Evolutionary conservation across 2,329 filamentous ascomycete genomes (phyloP), one percentile per base, ranked within the genome.

Genomic region (Fragosphaeria purpurea): DNA sequence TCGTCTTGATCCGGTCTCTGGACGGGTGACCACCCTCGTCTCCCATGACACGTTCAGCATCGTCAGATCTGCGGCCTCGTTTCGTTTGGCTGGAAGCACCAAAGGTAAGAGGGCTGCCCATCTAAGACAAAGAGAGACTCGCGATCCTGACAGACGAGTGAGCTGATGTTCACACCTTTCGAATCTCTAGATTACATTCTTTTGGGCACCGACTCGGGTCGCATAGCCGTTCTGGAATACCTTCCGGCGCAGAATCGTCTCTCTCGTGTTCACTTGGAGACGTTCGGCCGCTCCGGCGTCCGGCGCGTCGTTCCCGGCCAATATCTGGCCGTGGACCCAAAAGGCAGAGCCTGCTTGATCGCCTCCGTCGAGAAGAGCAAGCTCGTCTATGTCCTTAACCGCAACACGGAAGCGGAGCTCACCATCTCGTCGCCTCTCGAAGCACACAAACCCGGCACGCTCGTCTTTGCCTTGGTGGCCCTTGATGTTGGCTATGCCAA

Each of bases 331-430:
- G 88, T 88, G 48, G 93, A 99, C 62, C 93, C 93, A 33, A 95
- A 95, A 67, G 93, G 93, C 50, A 82, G 93, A 71, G 94, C 94
- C 50, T 95, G 91, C 63, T 76, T 99, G 64, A 87, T 97, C 55
- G 89, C 93, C 8, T 91, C 90, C 5, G 78, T 91, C 50, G 94
- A 99, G 71, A 98, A 98, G 78, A 98, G 97, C 73, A 98, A 98
- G 73, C 85, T 99, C 50, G 93, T 98, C 59, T 99, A 98, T 69
- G 91, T 98, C 61, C 76, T 98, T 59, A 97, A 97, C 68, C 85
- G 94, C 57, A 95, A 95, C 69, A 80, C 89, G 4, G 88, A 97
- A 68, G 90, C 90, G 13, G 88, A 95, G 66, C 80, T 98, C 60
- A 94, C 90, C 41, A 98, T 98, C 47, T 98, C 93, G 5, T 98